Conservation (phyloP, 2,329 filamentous ascomycete species). For the Claviceps pusilla region DNA sequence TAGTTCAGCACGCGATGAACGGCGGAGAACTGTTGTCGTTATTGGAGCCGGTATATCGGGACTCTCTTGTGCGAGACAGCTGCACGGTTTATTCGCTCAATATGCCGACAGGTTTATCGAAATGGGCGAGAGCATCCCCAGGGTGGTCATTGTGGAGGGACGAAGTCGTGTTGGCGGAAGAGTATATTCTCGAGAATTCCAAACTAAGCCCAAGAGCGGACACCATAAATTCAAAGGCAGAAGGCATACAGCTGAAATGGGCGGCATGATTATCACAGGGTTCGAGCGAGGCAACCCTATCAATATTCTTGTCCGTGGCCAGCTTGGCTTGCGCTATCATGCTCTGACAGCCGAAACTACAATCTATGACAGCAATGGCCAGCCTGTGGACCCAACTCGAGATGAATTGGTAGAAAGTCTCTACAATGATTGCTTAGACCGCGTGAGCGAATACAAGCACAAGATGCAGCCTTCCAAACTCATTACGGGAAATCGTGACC, state of each 20-base stretch:
- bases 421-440: slow-evolving; percentile 87
- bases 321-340: slow-evolving; percentile 77
- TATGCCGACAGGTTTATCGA: slow-evolving; percentile 54
- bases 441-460: slow-evolving; percentile 79
- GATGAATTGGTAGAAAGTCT: slow-evolving; percentile 79
- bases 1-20: slow-evolving; percentile 22
- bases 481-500: slow-evolving; percentile 65
- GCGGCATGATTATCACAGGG: slow-evolving; percentile 94
- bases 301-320: slow-evolving; percentile 78
- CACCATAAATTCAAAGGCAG: slow-evolving; percentile 40
- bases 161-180: slow-evolving; percentile 76
- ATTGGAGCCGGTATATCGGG: slow-evolving; percentile 92
- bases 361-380: slow-evolving; percentile 73
- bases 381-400: slow-evolving; percentile 58
- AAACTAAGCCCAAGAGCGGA: slow-evolving; percentile 38
- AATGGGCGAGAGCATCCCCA: slow-evolving; percentile 52
- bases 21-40: slow-evolving; percentile 63
- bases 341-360: slow-evolving; percentile 65
- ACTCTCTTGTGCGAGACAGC: slow-evolving; percentile 76
- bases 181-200: slow-evolving; percentile 67
- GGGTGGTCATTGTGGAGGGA: slow-evolving; percentile 72
- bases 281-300: slow-evolving; percentile 92
- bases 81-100: slow-evolving; percentile 74
- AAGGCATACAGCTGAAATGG: slow-evolving; percentile 81
- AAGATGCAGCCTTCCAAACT: slow-evolving; percentile 55